A percentile compares a stretch with the other conserved stretches of the same genome.
These are phyloP conservation scores for Fusarium palustre DNA, from an alignment of 2,329 filamentous ascomycete species.

Conservation along the genomic window DNA sequence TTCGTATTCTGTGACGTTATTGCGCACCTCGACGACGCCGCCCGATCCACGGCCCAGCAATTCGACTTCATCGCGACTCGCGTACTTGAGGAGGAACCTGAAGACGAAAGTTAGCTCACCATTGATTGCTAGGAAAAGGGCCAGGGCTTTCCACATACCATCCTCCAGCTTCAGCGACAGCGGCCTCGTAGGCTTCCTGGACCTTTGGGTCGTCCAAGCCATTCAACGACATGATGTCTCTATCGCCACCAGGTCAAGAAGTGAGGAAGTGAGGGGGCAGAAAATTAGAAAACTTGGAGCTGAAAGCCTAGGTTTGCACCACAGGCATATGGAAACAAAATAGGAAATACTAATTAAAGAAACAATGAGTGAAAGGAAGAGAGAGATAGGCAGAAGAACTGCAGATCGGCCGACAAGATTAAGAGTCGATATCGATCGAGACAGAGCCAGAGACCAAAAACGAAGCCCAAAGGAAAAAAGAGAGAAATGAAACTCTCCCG, in stretches of 20 bases:
- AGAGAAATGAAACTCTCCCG: conserved; percentile 37
- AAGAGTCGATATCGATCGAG: conserved; percentile 10
- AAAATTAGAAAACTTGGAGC: conserved; percentile 5
- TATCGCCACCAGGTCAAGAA: conserved; percentile 28
- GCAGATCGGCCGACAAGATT: conserved; percentile 16
- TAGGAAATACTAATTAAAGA: conserved; percentile 12
- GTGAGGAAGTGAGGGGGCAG: conserved; percentile 6
- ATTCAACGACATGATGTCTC: conserved; percentile 86
- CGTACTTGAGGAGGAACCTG: conserved; percentile 96
- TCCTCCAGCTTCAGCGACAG: conserved; percentile 86
- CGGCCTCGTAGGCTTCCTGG: conserved; percentile 85
- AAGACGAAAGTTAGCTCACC: conserved; percentile 34
- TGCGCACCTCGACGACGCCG: conserved; percentile 86
- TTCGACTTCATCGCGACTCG: conserved; percentile 86
- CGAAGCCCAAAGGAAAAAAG: conserved; percentile 18
- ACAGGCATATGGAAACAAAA: conserved; percentile 10
- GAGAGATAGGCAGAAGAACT: conserved; percentile 21
- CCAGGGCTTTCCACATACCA: conserved; percentile 72
- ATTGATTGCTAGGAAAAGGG: not conserved
- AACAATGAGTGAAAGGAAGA: conserved; percentile 31
- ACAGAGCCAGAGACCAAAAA: conserved; percentile 5
- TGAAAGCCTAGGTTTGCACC: conserved; percentile 11
- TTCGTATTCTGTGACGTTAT: conserved; percentile 80
- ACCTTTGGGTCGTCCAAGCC: conserved; percentile 86
- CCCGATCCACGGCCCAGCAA: conserved; percentile 81